Evolutionary conservation across 257 asterid genomes (phyloP), one percentile per base, ranked within the genome.

Genomic region (Jaltomata sinuosa): DNA sequence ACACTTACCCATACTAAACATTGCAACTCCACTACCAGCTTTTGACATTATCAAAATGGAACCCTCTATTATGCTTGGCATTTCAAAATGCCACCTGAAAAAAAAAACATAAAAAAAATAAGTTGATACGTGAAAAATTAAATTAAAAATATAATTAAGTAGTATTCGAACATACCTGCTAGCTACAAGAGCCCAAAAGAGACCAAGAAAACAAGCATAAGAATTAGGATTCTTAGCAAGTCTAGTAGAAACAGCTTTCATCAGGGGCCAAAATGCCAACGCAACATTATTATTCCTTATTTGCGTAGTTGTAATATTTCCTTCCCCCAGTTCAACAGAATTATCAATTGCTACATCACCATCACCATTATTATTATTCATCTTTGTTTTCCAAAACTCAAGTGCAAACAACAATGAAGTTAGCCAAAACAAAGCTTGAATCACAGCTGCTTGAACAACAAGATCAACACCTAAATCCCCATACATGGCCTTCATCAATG

Each of bases 161-260:
- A 38, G 8, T 50, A 6, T 0, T 38, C 5, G 0, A 11, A 18
- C 36, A 16, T 86, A 93, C 97, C 97, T 92, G 71, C 86, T 85
- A 0, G 97, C 88, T n/a, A 92, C 11, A 71, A 91, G 88, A 19
- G 91, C 93, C 97, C 97, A 93, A 11, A 85, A 36, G 62, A 93
- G 31, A 7, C 93, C 95, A 42, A 88, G 42, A 59, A 87, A 25
- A 54, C 93, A 92, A 0, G 93, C 92, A 83, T 89, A 92, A 1
- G 90, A 88, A 86, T 93, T 93, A 0, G 97, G 97, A 82, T 93
- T 93, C 89, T 61, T 89, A 6, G 90, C 89, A 19, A 93, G 89
- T 69, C 90, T 93, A 11, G 85, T 14, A 79, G 88, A 83, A 45
- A 90, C 95, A 62, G 69, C 50, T 53, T 88, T 91, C 82, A 85